phyloP scores from a whole-genome alignment of 768 basidiomycete genomes.

The Termitomyces bulborhizus region DNA sequence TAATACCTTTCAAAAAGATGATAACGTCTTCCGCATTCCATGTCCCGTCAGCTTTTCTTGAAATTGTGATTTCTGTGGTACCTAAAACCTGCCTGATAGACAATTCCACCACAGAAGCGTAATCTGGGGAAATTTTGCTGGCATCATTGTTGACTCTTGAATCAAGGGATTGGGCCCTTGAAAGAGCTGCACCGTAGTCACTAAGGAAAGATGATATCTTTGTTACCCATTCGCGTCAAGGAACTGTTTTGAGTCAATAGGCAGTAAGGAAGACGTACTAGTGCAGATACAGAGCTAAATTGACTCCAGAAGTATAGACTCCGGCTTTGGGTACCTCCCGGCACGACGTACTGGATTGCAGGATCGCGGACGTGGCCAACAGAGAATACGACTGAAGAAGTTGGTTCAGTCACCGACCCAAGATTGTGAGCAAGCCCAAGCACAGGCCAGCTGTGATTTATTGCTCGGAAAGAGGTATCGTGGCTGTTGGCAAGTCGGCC shows the following conservation, averaged over 20 bases:
- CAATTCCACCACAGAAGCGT: constrained; percentile 43
- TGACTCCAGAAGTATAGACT: constrained; percentile 40
- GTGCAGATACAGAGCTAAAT: constrained; percentile 25
- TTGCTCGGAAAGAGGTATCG: constrained; percentile 54
- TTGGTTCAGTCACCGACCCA: constrained; percentile 32
- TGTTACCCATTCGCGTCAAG: not conserved
- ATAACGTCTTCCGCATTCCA: constrained; percentile 47
- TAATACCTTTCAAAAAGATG: constrained; percentile 50
- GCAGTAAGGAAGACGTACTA: constrained; percentile 27
- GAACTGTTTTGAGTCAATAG: constrained; percentile 19
- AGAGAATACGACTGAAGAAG: constrained; percentile 39
- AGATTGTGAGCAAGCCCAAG: constrained; percentile 57
- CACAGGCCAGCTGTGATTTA: constrained; percentile 53
- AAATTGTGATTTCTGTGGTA: constrained; percentile 48
- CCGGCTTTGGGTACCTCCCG: constrained; percentile 31
- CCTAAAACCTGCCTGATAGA: constrained; percentile 49
- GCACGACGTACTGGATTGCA: constrained; percentile 37
- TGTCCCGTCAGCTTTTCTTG: constrained; percentile 36
- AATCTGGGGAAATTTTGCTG: constrained; percentile 39
- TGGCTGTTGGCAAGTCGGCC: constrained; percentile 45
- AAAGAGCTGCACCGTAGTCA: constrained; percentile 38
- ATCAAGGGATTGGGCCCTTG: constrained; percentile 41
- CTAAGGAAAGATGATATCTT: constrained; percentile 35
- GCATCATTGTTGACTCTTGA: constrained; percentile 39
- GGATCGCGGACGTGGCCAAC: constrained; percentile 49